phyloP scores from a whole-genome alignment of 306 rosid genomes.

The Gleditsia sinensis region DNA sequence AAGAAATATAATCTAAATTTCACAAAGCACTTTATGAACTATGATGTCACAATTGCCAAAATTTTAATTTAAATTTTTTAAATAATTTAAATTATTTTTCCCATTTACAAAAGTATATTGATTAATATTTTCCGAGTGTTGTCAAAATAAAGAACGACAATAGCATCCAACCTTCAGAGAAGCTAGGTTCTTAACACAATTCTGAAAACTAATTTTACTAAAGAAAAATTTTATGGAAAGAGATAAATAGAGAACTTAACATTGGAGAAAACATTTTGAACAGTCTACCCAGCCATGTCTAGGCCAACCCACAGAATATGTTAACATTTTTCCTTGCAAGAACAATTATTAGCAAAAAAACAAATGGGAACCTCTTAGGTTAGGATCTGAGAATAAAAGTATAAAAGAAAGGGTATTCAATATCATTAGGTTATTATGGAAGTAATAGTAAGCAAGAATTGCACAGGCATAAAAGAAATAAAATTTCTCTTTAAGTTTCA shows the following conservation, averaged over 20 bases:
- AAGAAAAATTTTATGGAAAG: not conserved
- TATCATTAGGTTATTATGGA: not conserved
- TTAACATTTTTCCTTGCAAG: not conserved
- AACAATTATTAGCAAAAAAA: not conserved
- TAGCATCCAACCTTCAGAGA: not conserved
- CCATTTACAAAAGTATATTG: not conserved
- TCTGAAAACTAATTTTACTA: not conserved
- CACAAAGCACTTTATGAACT: not conserved
- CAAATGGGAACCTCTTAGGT: not conserved
- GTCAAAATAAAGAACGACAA: not conserved
- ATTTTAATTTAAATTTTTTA: not conserved
- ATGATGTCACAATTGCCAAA: not conserved
- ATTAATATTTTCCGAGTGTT: not conserved
- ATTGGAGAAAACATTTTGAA: not conserved
- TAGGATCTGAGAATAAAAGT: not conserved
- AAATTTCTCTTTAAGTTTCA: not conserved
- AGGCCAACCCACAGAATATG: constrained; percentile 1
- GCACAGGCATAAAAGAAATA: not conserved
- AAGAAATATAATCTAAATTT: not conserved
- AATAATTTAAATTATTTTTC: not conserved
- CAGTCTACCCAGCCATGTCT: not conserved
- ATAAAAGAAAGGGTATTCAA: not conserved
- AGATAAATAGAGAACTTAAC: not conserved
- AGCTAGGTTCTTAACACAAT: not conserved
- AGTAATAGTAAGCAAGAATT: not conserved